A percentile compares a stretch with the other conserved stretches of the same genome.
Conservation (phyloP, 2,329 filamentous ascomycete species). For the Claviceps maximensis region DNA sequence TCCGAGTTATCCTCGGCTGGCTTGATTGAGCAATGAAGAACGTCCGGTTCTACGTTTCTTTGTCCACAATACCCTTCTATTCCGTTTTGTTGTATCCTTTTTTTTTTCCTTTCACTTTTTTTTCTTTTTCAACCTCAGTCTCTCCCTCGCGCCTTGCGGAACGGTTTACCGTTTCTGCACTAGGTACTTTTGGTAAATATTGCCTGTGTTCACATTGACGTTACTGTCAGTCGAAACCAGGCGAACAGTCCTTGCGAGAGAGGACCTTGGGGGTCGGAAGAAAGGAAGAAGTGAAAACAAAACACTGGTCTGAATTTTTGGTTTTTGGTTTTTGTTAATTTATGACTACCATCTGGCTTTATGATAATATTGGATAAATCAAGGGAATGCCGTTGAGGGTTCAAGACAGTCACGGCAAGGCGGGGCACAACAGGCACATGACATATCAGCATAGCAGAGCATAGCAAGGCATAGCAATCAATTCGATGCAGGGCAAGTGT, state of each 20-base stretch:
- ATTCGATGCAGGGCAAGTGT: background rate
- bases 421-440: too few species aligned
- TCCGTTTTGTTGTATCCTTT: background rate
- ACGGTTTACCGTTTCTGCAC: background rate
- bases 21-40: background rate
- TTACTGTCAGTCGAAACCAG: too few species aligned
- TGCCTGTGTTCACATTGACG: too few species aligned
- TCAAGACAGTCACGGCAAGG: background rate
- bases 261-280: too few species aligned
- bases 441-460: too few species aligned
- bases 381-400: background rate
- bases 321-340: background rate
- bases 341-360: background rate
- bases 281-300: background rate
- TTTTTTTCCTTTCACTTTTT: background rate
- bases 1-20: background rate
- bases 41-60: background rate
- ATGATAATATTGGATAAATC: conserved; percentile 4
- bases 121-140: background rate
- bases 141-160: background rate
- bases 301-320: background rate
- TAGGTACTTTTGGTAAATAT: too few species aligned
- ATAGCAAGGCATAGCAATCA: background rate
- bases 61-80: background rate
- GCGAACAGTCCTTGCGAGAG: too few species aligned